Percentiles rank a stretch among this genome's conserved stretches.
Conservation (phyloP, 2,329 filamentous ascomycete species). For the Ceratocystis alfenasii region DNA sequence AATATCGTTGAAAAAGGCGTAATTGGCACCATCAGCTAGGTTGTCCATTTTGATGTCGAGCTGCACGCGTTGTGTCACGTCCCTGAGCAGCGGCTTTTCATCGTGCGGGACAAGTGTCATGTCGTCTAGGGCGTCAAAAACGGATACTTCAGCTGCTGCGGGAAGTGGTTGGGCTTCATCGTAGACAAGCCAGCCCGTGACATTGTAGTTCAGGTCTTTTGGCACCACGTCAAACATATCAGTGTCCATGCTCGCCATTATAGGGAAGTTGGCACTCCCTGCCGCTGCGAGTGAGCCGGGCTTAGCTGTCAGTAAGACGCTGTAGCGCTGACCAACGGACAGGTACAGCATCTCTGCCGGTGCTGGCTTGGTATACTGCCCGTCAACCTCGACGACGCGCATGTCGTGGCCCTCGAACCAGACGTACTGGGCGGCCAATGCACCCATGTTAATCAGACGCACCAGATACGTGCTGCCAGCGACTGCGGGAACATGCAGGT, state of each 20-base stretch:
- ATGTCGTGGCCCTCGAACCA: constrained; percentile 58
- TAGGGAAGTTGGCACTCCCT: constrained; percentile 47
- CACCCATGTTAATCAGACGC: constrained; percentile 60
- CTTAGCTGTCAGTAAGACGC: constrained; percentile 51
- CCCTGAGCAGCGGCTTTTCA: constrained; percentile 44
- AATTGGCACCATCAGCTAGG: constrained; percentile 47
- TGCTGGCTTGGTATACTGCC: constrained; percentile 51
- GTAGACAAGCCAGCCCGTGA: constrained; percentile 54
- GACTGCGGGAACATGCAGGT: constrained; percentile 46
- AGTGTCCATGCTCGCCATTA: constrained; percentile 56
- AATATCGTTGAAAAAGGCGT: constrained; percentile 62
- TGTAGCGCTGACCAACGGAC: constrained; percentile 54
- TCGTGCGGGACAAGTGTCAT: constrained; percentile 59
- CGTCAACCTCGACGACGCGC: constrained; percentile 60
- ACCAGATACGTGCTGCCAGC: constrained; percentile 62
- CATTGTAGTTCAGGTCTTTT: constrained; percentile 53
- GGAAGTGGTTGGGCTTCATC: constrained; percentile 37
- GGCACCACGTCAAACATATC: constrained; percentile 57
- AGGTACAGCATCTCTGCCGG: constrained; percentile 55
- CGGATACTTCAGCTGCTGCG: constrained; percentile 43
- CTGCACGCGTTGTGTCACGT: constrained; percentile 51
- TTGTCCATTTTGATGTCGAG: constrained; percentile 53
- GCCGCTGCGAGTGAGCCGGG: constrained; percentile 28
- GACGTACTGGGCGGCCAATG: constrained; percentile 55
- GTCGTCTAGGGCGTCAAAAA: constrained; percentile 58